These are phyloP conservation scores for Smallanthus sonchifolius DNA, from an alignment of 129 eudicot genomes.

Conservation along the genomic window DNA sequence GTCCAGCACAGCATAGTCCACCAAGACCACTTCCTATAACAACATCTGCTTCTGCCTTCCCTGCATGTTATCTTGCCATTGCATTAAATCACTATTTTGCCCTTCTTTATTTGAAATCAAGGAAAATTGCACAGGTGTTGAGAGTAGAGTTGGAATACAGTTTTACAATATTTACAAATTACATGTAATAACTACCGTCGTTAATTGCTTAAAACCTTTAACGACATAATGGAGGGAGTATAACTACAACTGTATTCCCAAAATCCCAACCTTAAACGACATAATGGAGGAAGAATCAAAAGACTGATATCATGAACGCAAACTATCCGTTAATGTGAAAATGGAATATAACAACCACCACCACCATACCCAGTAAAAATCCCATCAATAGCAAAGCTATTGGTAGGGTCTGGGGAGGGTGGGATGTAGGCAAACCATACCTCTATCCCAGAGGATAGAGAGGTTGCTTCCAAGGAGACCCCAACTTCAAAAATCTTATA, in stretches of 20 bases:
- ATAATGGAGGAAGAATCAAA: not conserved
- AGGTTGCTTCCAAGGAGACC: no score
- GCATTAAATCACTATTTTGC: constrained; percentile 17
- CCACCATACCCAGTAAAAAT: no score
- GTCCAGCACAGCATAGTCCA: constrained; percentile 93
- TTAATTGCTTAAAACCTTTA: not conserved
- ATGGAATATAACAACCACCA: constrained; percentile 7
- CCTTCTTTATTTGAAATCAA: not conserved
- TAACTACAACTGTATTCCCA: not conserved
- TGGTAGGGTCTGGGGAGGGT: no score
- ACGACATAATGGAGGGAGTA: not conserved
- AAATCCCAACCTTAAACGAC: not conserved
- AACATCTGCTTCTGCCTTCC: constrained; percentile 84
- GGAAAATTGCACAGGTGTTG: not conserved
- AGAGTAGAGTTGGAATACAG: not conserved
- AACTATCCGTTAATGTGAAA: not conserved
- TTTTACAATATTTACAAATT: not conserved
- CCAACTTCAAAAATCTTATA: no score
- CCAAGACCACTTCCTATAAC: constrained; percentile 97
- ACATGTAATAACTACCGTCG: not conserved
- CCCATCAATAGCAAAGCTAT: no score
- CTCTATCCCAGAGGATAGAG: no score
- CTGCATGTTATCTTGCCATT: constrained; percentile 54
- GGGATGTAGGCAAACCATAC: no score
- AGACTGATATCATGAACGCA: not conserved